Evolutionary conservation across 176 grass and related monocot species (phyloP), one percentile per base, ranked within the genome.

Genomic region (Tillandsia fasciculata): DNA sequence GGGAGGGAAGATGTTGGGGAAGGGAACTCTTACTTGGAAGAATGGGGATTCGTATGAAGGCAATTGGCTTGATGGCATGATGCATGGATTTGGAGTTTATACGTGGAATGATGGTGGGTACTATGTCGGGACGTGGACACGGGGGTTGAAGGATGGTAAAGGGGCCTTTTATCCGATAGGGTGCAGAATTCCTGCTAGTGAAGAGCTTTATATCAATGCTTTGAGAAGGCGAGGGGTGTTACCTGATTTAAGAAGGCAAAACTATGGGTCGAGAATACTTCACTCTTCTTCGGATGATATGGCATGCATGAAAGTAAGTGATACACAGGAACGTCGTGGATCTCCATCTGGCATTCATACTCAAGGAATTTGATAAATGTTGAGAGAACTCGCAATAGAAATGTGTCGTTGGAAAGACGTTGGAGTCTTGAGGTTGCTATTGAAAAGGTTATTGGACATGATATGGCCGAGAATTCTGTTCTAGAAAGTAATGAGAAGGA

Each of bases 371-470:
- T 67, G 33, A n/a, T 76, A 24, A 72, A 64, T 52, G 53, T 71
- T 12, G 83, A 84, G 9, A 78, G 64, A 11, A 50, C 81, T 50
- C 23, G 42, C 69, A 79, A 15, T 12, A 87, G 78, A 84, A 96
- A 90, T 73, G 82, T 83, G 64, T 86, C 91, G 52, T 82, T 96
- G 53, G 91, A 96, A 86, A 96, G 91, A 71, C 76, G 91, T 52
- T 96, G 91, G 91, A 96, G 91, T 70, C 87, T 96, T 67, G 91
- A 96, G 78, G 91, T 89, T 64, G 87, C 84, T 10, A 96, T 96
- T 57, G 91, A 96, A 75, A 87, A 90, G 50, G 71, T 87, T 75
- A 84, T 96, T 64, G 91, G 87, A 14, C 69, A 90, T 74, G 77
- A 87, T 53, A 52, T 69, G 12, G 76, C 64, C 61, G 88, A 72